A percentile compares a stretch with the other conserved stretches of the same genome.
Evolutionary conservation across 441 rosid genomes (phyloP).

Genomic region (Viola pubescens): DNA sequence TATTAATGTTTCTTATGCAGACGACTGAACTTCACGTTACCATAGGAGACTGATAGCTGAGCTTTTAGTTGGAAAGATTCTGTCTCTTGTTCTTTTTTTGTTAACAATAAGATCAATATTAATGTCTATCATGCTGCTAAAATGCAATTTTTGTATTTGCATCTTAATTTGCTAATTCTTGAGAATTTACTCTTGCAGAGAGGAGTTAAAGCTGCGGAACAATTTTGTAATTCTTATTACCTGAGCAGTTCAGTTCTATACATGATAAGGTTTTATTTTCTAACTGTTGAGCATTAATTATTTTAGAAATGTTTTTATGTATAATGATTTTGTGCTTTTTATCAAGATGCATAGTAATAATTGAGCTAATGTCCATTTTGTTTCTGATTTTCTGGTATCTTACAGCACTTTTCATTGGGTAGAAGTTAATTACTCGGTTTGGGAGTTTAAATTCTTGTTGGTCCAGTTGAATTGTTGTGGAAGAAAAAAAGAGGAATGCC

Average conservation of each 20-base stretch:
- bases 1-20: too few species aligned
- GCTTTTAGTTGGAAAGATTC: background rate
- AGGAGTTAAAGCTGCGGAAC: constrained; percentile 74
- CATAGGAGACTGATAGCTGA: background rate
- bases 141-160: background rate
- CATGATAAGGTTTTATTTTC: constrained; percentile 65
- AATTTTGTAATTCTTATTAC: constrained; percentile 65
- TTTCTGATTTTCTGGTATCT: background rate
- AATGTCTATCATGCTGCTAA: background rate
- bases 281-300: background rate
- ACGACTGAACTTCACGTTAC: background rate
- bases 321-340: background rate
- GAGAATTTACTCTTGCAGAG: constrained; percentile 41
- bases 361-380: too few species aligned
- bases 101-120: background rate
- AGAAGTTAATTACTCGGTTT: background rate
- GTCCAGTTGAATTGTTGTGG: background rate
- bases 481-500: background rate
- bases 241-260: constrained; percentile 82
- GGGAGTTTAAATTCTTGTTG: background rate
- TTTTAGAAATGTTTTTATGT: background rate
- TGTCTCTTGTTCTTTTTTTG: background rate
- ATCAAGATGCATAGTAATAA: too few species aligned
- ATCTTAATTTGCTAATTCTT: constrained; percentile 10
- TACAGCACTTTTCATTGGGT: background rate